phyloP scores from a whole-genome alignment of 2,329 filamentous ascomycete genomes.

The Grosmannia huntii region DNA sequence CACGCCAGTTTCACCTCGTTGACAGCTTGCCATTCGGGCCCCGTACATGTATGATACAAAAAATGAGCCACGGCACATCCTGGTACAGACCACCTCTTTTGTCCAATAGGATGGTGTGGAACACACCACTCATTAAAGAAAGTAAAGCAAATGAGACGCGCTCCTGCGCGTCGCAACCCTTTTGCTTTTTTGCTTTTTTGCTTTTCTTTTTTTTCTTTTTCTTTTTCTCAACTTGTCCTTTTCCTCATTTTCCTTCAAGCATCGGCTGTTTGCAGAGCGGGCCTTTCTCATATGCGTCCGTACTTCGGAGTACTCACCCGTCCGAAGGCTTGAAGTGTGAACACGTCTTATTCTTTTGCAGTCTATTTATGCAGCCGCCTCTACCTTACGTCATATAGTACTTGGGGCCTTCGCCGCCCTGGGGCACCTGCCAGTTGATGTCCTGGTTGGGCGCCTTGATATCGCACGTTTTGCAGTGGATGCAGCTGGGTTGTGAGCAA shows the following conservation, averaged over 20 bases:
- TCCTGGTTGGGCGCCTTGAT: conserved; percentile 96
- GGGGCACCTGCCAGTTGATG: conserved; percentile 93
- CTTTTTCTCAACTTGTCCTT: no score
- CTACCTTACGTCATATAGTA: conserved; percentile 49
- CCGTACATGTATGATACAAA: no score
- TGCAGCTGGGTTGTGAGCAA: conserved; percentile 50
- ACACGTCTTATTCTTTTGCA: not conserved
- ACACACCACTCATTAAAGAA: not conserved
- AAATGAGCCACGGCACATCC: not conserved
- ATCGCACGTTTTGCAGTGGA: conserved; percentile 99
- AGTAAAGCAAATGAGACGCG: not conserved
- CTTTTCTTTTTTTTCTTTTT: not conserved
- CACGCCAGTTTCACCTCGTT: not conserved
- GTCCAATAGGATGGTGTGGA: not conserved
- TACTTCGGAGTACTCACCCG: not conserved
- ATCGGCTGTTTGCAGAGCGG: not conserved
- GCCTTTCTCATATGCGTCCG: not conserved
- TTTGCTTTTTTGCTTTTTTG: not conserved
- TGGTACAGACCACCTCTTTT: not conserved
- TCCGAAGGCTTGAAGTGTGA: not conserved
- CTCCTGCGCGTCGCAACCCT: not conserved
- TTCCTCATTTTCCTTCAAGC: not conserved
- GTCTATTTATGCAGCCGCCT: not conserved
- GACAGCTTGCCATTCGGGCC: not conserved
- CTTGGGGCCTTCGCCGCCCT: conserved; percentile 71